Conservation (phyloP, 1,284 basidiomycete genomes). For the Coniferiporia sulphurascens region DNA sequence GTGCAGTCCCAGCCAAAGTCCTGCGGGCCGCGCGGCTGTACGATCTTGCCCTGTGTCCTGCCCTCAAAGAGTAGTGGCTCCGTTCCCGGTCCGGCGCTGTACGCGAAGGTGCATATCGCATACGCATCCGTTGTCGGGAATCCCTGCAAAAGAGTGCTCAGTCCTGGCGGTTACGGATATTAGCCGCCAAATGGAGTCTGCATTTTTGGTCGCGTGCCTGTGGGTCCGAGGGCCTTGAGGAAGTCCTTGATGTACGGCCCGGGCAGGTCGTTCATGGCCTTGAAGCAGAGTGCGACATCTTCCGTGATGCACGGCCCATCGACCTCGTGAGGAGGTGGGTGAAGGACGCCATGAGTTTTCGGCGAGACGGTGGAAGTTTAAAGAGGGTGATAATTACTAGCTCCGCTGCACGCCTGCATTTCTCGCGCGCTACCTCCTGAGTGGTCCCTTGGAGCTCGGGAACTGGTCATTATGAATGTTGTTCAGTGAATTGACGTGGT, state of each 20-base stretch:
- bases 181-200: background rate
- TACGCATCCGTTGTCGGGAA: conserved; percentile 80
- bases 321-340: conserved; percentile 39
- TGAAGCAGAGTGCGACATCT: conserved; percentile 92
- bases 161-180: conserved; percentile 39
- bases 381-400: conserved; percentile 40
- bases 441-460: conserved; percentile 95
- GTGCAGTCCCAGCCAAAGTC: conserved; percentile 90
- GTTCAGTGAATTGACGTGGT: no score
- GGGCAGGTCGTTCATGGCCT: conserved; percentile 85
- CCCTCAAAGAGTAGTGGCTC: conserved; percentile 92
- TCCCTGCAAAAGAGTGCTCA: conserved; percentile 83
- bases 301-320: conserved; percentile 91
- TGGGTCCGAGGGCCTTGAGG: conserved; percentile 73
- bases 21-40: conserved; percentile 74
- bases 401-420: conserved; percentile 83
- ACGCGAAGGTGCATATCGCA: conserved; percentile 95
- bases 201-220: conserved; percentile 38
- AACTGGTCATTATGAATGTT: conserved; percentile 42
- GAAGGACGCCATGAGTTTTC: background rate
- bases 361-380: background rate
- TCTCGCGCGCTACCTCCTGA: conserved; percentile 84
- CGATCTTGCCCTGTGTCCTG: conserved; percentile 82
- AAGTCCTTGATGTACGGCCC: conserved; percentile 98
- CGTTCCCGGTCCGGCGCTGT: conserved; percentile 75